Conservation (phyloP, 495 filamentous ascomycete genomes). For the Aspergillus biplanus region DNA sequence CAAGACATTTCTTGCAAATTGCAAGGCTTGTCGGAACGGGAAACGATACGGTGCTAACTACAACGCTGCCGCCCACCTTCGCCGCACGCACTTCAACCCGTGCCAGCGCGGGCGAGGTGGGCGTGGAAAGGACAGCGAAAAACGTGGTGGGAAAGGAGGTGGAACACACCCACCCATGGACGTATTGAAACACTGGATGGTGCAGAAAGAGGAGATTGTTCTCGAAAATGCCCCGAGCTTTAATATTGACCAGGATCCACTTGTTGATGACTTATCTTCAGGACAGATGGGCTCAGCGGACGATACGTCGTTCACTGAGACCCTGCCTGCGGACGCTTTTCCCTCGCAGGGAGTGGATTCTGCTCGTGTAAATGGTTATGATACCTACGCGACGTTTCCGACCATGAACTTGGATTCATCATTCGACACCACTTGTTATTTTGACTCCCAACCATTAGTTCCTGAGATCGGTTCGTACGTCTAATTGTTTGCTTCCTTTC, state of each 20-base stretch:
- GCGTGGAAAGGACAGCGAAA: conserved; percentile 58
- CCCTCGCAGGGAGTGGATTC: conserved; percentile 33
- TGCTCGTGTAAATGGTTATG: conserved; percentile 35
- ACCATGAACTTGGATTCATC: conserved; percentile 33
- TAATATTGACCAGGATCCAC: conserved; percentile 20
- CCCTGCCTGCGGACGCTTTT: conserved; percentile 20
- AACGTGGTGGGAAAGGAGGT: conserved; percentile 82
- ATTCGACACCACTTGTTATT: conserved; percentile 40
- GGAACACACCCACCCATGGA: conserved; percentile 83
- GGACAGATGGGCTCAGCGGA: conserved; percentile 19
- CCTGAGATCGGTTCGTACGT: conserved; percentile 45
- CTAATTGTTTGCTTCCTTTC: conserved; percentile 18
- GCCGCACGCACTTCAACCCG: conserved; percentile 84
- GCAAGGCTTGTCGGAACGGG: conserved; percentile 77
- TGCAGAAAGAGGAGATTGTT: conserved; percentile 61
- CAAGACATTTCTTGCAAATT: conserved; percentile 72
- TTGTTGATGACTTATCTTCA: conserved; percentile 28
- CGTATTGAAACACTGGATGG: conserved; percentile 81
- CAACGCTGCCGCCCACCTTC: conserved; percentile 91
- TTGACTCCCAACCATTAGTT: conserved; percentile 36
- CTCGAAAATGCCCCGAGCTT: conserved; percentile 34
- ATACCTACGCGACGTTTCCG: conserved; percentile 29
- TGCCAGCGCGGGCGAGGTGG: conserved; percentile 58
- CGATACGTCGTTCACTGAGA: conserved; percentile 18
- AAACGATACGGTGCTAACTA: conserved; percentile 94